phyloP scores from a whole-genome alignment of 768 basidiomycete genomes.

The Rhodosporidiobolus sp. region DNA sequence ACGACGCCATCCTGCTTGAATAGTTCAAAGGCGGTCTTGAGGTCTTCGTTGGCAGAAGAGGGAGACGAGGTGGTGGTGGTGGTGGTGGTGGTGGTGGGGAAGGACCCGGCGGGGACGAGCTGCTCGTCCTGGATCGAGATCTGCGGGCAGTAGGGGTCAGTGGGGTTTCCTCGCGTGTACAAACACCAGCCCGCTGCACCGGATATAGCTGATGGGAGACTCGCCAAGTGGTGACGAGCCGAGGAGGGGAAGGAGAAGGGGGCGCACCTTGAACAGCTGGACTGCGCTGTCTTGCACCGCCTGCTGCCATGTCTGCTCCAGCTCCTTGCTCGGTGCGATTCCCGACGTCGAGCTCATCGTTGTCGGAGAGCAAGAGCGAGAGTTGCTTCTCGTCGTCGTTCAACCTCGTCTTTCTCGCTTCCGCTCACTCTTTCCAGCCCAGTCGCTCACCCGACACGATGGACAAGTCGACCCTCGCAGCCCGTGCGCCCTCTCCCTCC shows the following conservation, averaged over 20 bases:
- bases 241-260: background rate
- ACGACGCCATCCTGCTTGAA: slow-evolving; percentile 58
- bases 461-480: background rate
- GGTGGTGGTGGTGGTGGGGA: background rate
- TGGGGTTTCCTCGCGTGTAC: too few relatives aligned
- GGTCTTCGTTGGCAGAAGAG: background rate
- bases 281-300: background rate
- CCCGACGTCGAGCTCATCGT: slow-evolving; percentile 28
- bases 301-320: background rate
- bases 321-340: slow-evolving; percentile 6
- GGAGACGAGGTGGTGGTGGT: background rate
- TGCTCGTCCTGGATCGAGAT: slow-evolving; percentile 22
- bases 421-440: background rate
- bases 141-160: background rate
- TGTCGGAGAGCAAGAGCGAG: background rate
- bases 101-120: slow-evolving; percentile 6
- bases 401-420: background rate
- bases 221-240: background rate
- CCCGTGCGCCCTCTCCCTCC: background rate
- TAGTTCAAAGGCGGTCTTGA: slow-evolving; percentile 61
- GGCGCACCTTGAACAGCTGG: slow-evolving; percentile 22
- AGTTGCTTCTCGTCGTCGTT: too few relatives aligned
- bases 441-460: background rate
- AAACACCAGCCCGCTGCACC: too few relatives aligned
- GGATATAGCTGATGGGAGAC: too few relatives aligned